Evolutionary conservation across 306 rosid genomes (phyloP).

Genomic region (Lablab purpureus): DNA sequence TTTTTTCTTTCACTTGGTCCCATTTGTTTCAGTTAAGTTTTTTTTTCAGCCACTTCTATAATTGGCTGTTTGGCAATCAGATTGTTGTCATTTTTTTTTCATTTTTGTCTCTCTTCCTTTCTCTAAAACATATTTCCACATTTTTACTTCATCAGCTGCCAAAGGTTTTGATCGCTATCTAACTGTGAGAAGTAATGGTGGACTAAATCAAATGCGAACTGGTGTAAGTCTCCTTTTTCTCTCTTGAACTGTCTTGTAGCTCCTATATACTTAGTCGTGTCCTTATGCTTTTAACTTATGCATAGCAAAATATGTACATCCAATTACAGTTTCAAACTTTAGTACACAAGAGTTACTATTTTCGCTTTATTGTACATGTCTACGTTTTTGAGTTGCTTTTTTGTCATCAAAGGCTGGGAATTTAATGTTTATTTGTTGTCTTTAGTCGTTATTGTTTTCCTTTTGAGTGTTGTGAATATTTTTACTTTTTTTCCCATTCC

Average conservation of each 20-base stretch:
- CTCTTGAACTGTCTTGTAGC: conserved; percentile 35
- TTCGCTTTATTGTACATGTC: conserved; percentile 22
- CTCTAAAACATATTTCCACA: conserved; percentile 31
- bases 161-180: conserved; percentile 67
- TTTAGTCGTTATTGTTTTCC: not conserved
- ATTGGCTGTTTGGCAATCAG: conserved; percentile 17
- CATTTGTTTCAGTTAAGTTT: not conserved
- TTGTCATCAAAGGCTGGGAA: conserved; percentile 18
- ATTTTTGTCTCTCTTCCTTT: not conserved
- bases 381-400: conserved; percentile 22
- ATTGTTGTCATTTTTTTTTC: conserved; percentile 12
- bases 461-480: conserved; percentile 23
- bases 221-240: conserved; percentile 70
- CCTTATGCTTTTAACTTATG: conserved; percentile 23
- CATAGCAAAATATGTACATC: not conserved
- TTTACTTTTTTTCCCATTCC: not conserved
- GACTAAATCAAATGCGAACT: conserved; percentile 96
- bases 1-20: conserved; percentile 22
- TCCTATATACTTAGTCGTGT: not conserved
- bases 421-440: conserved; percentile 3
- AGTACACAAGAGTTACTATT: conserved; percentile 10
- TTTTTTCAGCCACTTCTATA: conserved; percentile 1
- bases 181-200: conserved; percentile 89
- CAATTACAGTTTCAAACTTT: conserved; percentile 24
- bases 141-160: conserved; percentile 61